A percentile compares a stretch with the other conserved stretches of the same genome.
These are phyloP conservation scores for Aspergillus sojae DNA, from an alignment of 2,329 filamentous ascomycete genomes.

Conservation along the genomic window DNA sequence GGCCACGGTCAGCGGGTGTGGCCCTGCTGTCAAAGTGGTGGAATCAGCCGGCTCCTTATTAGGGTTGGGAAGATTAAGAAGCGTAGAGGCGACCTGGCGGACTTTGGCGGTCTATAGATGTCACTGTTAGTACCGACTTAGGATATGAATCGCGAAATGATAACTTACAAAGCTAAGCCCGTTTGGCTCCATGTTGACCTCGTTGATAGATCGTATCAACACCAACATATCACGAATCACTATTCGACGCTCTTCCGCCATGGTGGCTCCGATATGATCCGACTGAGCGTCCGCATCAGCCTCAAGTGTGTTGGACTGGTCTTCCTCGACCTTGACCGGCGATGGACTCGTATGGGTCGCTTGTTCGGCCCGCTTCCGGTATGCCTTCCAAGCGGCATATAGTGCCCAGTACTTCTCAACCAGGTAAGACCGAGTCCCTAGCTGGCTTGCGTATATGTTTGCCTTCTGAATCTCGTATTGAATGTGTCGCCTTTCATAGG, in stretches of 20 bases:
- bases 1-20: slow-evolving; percentile 37
- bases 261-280: slow-evolving; percentile 62
- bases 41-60: slow-evolving; percentile 34
- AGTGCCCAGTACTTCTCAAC: slow-evolving; percentile 85
- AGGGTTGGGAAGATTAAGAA: slow-evolving; percentile 64
- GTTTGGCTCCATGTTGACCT: slow-evolving; percentile 80
- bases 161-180: slow-evolving; percentile 65
- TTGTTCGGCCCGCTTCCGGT: slow-evolving; percentile 23
- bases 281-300: slow-evolving; percentile 39
- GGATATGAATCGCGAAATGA: not conserved
- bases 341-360: slow-evolving; percentile 14
- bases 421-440: slow-evolving; percentile 80
- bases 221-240: slow-evolving; percentile 78
- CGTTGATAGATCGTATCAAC: slow-evolving; percentile 75
- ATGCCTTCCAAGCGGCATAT: slow-evolving; percentile 61
- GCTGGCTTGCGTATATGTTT: slow-evolving; percentile 80
- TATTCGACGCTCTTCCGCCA: slow-evolving; percentile 75
- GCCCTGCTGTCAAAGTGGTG: slow-evolving; percentile 36
- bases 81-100: slow-evolving; percentile 77
- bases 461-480: slow-evolving; percentile 91
- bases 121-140: slow-evolving; percentile 7
- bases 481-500: slow-evolving; percentile 44
- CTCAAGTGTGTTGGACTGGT: slow-evolving; percentile 31
- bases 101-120: slow-evolving; percentile 72
- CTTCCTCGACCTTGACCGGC: slow-evolving; percentile 24